Base-by-base conservation (phyloP, 106 monocot genomes). In the Dendrobium nobile region DNA sequence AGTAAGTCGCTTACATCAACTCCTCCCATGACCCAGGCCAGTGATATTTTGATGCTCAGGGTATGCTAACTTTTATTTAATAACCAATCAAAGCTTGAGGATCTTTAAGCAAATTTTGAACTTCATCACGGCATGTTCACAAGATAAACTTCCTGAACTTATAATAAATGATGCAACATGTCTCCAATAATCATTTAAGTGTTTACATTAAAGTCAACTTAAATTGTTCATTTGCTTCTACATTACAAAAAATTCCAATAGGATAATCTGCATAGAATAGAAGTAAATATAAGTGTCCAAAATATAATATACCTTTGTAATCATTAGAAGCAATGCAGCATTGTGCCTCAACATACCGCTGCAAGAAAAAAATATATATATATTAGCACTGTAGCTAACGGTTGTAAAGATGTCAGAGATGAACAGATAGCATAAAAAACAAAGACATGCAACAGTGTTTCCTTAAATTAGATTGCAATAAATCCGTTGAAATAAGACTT, bases 261-360 rank as follows among this genome's bases (percentile, higher is more conserved):
- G 26, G 15, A 68, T 58, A 68, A 31, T 31, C 68, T 28, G 28
- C 28, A 31, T 1, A 31, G 31, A 68, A 68, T 7, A 33, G 9
- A 67, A 28, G 28, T 26, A 1, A 61, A 10, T 5, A 68, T 0
- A 68, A 31, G 13, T 68, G 8, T 8, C 68, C 68, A 28, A 68
- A 22, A 58, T 1, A 70, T 20, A 54, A 4, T 2, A 20, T 93
- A 96, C 95, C 95, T 93, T 88, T 96, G 77, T 93, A 96, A 75
- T 96, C 95, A 80, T 89, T 89, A 64, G 87, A 89, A 76, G 93
- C 91, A 81, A 93, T 85, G 76, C 91, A 93, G 77, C 95, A 96
- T 33, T 93, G 95, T 65, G 91, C 95, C 78, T 96, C 95, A 74
- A 86, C 86, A 87, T 96, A 96, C 17, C 89, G 84, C 95, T 96